Evolutionary conservation across 495 filamentous ascomycete species (phyloP).

Genomic region (Neurospora sp.): DNA sequence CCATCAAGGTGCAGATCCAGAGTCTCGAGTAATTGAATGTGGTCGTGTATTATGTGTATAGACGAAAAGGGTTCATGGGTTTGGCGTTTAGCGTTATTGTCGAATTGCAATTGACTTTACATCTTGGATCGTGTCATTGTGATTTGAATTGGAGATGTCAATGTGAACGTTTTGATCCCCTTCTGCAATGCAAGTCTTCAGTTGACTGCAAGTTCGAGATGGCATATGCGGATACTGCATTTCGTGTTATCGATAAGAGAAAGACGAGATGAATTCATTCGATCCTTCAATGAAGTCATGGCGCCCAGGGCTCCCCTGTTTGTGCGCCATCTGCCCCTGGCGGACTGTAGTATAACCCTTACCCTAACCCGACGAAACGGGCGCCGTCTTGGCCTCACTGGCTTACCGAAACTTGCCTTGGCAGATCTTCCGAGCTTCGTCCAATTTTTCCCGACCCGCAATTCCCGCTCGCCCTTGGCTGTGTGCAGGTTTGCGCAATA

Average conservation of each 20-base stretch:
- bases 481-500: conserved; percentile 19
- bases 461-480: conserved; percentile 1
- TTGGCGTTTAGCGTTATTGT: neutral
- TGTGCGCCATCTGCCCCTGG: neutral
- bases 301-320: neutral
- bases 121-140: neutral
- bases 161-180: neutral
- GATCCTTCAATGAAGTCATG: neutral
- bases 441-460: conserved; percentile 19
- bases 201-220: neutral
- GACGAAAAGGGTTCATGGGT: neutral
- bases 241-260: neutral
- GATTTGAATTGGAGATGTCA: neutral
- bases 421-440: conserved; percentile 27
- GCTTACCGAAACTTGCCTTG: conserved; percentile 14
- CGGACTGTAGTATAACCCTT: neutral
- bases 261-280: neutral
- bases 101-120: neutral
- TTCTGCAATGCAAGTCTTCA: neutral
- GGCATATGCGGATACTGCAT: neutral
- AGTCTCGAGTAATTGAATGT: conserved; percentile 34
- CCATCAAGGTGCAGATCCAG: conserved; percentile 91
- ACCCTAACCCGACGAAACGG: neutral
- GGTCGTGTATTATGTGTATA: neutral
- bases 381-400: neutral